phyloP scores from a whole-genome alignment of 192 early-diverging fungal genomes.

The Rhizophagus prolifer region DNA sequence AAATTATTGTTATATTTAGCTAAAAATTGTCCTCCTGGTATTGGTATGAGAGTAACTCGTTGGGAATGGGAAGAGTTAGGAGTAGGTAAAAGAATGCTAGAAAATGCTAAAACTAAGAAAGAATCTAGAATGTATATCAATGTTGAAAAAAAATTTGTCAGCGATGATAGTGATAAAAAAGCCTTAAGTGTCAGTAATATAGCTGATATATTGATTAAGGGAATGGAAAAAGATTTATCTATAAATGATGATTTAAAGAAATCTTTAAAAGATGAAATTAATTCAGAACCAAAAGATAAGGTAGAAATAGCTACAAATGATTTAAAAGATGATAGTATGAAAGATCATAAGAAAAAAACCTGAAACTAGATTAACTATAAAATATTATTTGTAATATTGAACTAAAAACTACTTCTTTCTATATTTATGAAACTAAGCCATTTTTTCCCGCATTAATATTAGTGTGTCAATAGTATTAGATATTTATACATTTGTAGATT shows the following conservation, averaged over 20 bases:
- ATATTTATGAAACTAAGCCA: too few relatives aligned
- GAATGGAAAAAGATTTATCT: conserved; percentile 11
- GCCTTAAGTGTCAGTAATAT: background rate
- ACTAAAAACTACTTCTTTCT: too few relatives aligned
- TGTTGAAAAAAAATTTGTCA: background rate
- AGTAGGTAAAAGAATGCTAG: conserved; percentile 40
- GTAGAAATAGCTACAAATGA: too few relatives aligned
- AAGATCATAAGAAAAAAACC: background rate
- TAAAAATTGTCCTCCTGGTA: conserved; percentile 78
- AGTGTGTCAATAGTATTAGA: too few relatives aligned
- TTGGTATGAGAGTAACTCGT: conserved; percentile 77
- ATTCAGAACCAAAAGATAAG: background rate
- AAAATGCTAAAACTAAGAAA: conserved; percentile 31
- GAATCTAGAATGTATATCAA: conserved; percentile 34
- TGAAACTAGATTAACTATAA: too few relatives aligned
- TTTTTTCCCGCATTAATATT: too few relatives aligned
- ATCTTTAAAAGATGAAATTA: background rate
- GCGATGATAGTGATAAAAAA: background rate
- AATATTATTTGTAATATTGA: too few relatives aligned
- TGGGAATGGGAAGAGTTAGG: conserved; percentile 67
- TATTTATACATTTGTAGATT: too few relatives aligned
- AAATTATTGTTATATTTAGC: conserved; percentile 80
- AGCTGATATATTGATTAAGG: conserved; percentile 11
- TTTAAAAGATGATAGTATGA: background rate
- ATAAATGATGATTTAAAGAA: background rate